Base-by-base conservation (phyloP, 306 rosid genomes). In the Gleditsia sinensis region DNA sequence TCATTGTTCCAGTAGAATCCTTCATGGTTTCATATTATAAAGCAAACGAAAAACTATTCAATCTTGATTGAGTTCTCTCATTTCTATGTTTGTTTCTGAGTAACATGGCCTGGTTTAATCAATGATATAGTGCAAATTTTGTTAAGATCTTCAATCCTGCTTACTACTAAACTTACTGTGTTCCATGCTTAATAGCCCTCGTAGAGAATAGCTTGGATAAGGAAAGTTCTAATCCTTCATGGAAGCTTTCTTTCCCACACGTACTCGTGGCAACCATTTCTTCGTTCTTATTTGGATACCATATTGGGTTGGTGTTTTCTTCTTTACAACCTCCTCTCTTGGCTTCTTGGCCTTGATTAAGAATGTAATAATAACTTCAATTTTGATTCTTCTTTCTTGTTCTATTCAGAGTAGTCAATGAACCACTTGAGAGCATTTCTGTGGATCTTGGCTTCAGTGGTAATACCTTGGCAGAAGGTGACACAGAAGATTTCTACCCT, bases 401-500 rank as follows among this genome's bases (percentile, higher is more conserved):
- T 67, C 58, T 78, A 36, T 75, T 32, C 89, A 94, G 98, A 51
- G 97, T 94, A 59, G 97, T 91, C 67, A 94, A 94, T 79, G 98
- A 94, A 86, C 98, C 98, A 19, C 93, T 94, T 34, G 98, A 91
- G 83, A 89, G 88, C 85, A 94, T 94, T 75, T 88, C 98, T 74
- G 27, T 25, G 60, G 98, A 91, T 86, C 98, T 94, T 79, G 96
- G 97, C 74, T 94, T 94, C 86, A 85, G 49, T 56, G 98, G 98
- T 54, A 91, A 90, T 86, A 86, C 97, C 64, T 21, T 94, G 89
- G 96, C 97, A 53, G 98, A 94, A 91, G 98, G 98, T 91, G 74
- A 71, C 39, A 50, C 23, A 21, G 66, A 67, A 7, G 27, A 65
- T 74, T 53, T 58, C 64, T 21, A 60, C 23, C 11, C n/a, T 37